Base-by-base conservation (phyloP, 2,329 filamentous ascomycete genomes). In the Bipolaris oryzae region DNA sequence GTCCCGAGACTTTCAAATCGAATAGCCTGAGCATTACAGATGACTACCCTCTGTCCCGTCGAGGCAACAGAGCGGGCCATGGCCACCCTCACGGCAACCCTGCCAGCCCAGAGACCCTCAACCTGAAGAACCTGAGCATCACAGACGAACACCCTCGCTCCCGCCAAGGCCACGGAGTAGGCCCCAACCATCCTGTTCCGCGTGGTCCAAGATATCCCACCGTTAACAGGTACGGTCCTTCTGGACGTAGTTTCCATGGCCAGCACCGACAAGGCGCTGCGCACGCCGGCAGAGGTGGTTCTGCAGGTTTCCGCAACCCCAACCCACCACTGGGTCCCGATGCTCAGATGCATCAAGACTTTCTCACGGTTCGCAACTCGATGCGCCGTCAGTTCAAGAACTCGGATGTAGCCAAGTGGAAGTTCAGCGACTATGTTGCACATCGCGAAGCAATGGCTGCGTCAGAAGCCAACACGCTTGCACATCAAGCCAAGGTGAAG, bases 361-460 rank as follows among this genome's bases (percentile, higher is more conserved):
- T 69, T 25, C 49, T 71, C 13, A 52, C 71, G n/a, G 50, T 73
- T 33, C 72, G 72, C 7, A 75, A 75, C 50, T 55, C 71, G 0
- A 74, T 76, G 71, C 67, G 68, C 38, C 71, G 73, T 7, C 60
- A 70, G 3, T 76, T 75, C 67, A 72, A 66, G 52, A 49, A 73
- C 28, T 66, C 70, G 2, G 72, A 74, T 1, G 64, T 75, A 10
- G 62, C 72, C 1, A 67, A 73, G 51, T 74, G 70, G 73, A 75
- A 69, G 49, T 54, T 66, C 9, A 18, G 49, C 2, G 71, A 74
- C 35, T 76, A 74, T 50, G 61, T 74, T 13, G 67, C 66, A 11
- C 74, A 76, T 33, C 63, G 65, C 7, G 64, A 72, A 35, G 71
- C 66, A 2, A 64, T 71, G 52, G 23, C 66, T 10, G 63, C 58